A percentile compares a stretch with the other conserved stretches of the same genome.
Evolutionary conservation across 2,329 filamentous ascomycete genomes (phyloP).

Genomic region (Talaromyces verruculosus): DNA sequence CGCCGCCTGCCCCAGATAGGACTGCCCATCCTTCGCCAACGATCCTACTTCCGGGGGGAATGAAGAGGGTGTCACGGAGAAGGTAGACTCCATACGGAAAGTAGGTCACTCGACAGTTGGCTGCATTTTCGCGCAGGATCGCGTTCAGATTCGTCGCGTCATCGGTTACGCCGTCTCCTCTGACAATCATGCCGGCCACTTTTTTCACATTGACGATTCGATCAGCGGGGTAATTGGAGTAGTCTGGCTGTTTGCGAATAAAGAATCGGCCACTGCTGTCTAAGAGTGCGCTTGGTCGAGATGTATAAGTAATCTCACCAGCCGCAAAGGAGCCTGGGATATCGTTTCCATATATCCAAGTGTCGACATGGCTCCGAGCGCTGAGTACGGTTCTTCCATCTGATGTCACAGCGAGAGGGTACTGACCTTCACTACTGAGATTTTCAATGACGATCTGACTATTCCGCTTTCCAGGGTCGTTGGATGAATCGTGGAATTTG

Average conservation of each 20-base stretch:
- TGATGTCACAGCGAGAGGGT: conserved; percentile 27
- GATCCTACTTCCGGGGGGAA: conserved; percentile 53
- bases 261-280: conserved; percentile 37
- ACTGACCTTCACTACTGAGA: conserved; percentile 28
- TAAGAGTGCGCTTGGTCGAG: conserved; percentile 14
- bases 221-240: conserved; percentile 42
- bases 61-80: conserved; percentile 47
- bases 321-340: conserved; percentile 21
- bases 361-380: conserved; percentile 26
- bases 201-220: conserved; percentile 51
- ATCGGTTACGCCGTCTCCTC: conserved; percentile 45
- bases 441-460: conserved; percentile 35
- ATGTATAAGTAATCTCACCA: conserved; percentile 7
- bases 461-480: conserved; percentile 33
- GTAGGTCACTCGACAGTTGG: conserved; percentile 53
- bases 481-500: conserved; percentile 24
- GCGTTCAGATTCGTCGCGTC: conserved; percentile 41
- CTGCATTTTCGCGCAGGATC: conserved; percentile 35
- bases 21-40: conserved; percentile 56
- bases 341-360: conserved; percentile 38
- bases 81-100: conserved; percentile 58
- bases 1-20: conserved; percentile 51
- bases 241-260: conserved; percentile 44
- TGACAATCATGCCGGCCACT: conserved; percentile 41
- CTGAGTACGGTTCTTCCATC: conserved; percentile 27